Base-by-base conservation (phyloP, 352 stramenopile genomes). In the Globisporangium emineosum region DNA sequence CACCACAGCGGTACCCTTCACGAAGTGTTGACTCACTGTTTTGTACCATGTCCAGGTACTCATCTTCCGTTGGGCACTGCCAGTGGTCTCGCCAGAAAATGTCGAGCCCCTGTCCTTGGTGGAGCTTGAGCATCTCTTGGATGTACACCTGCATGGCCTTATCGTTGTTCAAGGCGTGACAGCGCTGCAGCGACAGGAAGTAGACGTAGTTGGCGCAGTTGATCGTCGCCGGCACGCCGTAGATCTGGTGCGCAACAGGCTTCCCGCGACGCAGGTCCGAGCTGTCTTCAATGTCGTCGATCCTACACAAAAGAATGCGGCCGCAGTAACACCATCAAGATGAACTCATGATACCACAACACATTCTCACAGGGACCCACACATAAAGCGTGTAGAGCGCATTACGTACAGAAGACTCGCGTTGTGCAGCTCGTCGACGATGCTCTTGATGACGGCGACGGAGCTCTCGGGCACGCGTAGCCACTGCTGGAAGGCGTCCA, bases 131-230 rank as follows among this genome's bases (percentile, higher is more conserved):
- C 76, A 98, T 93, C 81, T 99, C 96, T 6, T 82, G 66, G 7
- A 98, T 97, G 76, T 98, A 99, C 30, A 98, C 86, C 45, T 94
- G 69, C 72, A 97, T 86, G 45, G 89, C 89, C 33, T 73, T 64
- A 6, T 87, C 71, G 71, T 94, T 98, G 6, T 83, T 67, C 9
- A 99, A 73, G 13, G 76, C 72, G 37, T 98, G 87, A 66, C 89
- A 98, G 56, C 86, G 81, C 71, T 99, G 91, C 62, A 99, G 75
- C 23, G 97, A 97, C 63, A 98, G 66, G 71, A 99, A 99, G 67
- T 98, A 99, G 9, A 98, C 94, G 75, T 99, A 99, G 71, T 99
- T 99, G 57, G 95, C 96, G 63, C 86, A 97, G 77, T 99, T 99
- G 72, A 99, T 98, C n/a, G 96, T 98, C 33, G 89, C 86, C 0